phyloP scores from a whole-genome alignment of 2,329 filamentous ascomycete species.

The Tolypocladium cylindrosporum region DNA sequence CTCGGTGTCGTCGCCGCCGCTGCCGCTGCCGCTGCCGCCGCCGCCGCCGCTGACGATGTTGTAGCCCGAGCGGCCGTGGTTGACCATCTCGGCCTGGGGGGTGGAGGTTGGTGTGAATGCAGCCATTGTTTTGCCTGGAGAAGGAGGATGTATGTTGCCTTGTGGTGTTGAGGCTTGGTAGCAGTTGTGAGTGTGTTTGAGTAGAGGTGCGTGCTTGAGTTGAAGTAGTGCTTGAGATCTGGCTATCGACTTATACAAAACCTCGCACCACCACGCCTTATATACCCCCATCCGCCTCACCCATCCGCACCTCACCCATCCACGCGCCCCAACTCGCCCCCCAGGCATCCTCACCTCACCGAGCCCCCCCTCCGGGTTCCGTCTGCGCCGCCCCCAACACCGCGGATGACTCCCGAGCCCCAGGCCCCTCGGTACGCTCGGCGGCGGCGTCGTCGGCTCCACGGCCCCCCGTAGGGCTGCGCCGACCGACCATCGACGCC shows the following conservation, averaged over 20 bases:
- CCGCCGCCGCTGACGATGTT: conserved; percentile 23
- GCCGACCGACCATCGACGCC: neutral
- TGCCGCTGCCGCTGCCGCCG: conserved; percentile 9
- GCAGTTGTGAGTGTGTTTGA: neutral
- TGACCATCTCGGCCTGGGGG: conserved; percentile 19
- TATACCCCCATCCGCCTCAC: neutral
- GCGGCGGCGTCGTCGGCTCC: neutral
- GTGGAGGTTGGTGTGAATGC: conserved; percentile 14
- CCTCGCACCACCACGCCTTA: neutral
- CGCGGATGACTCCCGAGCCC: neutral
- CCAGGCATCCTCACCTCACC: neutral
- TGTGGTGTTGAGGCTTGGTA: conserved; percentile 2
- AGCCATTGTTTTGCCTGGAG: conserved; percentile 4
- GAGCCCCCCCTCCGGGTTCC: neutral
- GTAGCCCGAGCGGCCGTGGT: conserved; percentile 33
- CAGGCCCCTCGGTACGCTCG: neutral
- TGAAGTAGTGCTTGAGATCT: neutral
- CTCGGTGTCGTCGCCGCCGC: conserved; percentile 18
- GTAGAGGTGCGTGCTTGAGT: no score
- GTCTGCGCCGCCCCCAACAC: neutral
- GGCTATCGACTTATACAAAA: neutral
- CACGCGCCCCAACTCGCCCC: neutral
- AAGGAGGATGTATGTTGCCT: neutral
- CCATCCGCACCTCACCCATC: neutral
- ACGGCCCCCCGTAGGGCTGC: neutral